Conservation (phyloP, 495 filamentous ascomycete genomes). For the Penicillium fimorum region DNA sequence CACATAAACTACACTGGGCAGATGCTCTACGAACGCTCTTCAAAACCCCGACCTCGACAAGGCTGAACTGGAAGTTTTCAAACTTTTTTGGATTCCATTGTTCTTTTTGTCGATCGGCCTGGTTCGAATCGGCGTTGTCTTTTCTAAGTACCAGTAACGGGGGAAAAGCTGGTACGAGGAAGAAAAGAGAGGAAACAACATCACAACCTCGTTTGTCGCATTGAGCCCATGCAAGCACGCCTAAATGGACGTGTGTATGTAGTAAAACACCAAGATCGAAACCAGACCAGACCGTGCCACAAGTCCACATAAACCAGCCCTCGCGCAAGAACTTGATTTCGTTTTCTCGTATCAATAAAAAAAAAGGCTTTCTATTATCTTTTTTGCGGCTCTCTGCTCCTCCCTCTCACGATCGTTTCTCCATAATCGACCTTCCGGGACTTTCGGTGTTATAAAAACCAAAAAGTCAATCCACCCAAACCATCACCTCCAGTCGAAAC, state of each 20-base stretch:
- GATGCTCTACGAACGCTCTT: constrained; percentile 13
- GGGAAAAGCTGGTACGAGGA: constrained; percentile 8
- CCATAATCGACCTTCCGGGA: constrained; percentile 28
- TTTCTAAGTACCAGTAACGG: constrained; percentile 16
- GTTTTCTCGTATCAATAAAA: constrained; percentile 29
- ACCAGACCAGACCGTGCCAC: constrained; percentile 31
- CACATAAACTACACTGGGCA: constrained; percentile 4
- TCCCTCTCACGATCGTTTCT: constrained; percentile 31
- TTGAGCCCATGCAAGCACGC: constrained; percentile 36
- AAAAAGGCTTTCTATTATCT: constrained; percentile 30
- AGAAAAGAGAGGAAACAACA: constrained; percentile 19
- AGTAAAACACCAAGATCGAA: constrained; percentile 34
- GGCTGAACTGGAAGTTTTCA: constrained; percentile 28
- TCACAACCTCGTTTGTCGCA: constrained; percentile 39
- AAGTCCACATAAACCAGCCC: constrained; percentile 30
- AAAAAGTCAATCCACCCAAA: constrained; percentile 28
- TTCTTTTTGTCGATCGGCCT: constrained; percentile 26
- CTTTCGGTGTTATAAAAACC: constrained; percentile 12
- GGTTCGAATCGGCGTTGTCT: constrained; percentile 17
- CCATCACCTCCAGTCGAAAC: constrained; percentile 20
- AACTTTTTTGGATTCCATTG: constrained; percentile 29
- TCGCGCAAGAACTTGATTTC: constrained; percentile 33
- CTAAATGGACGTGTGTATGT: constrained; percentile 31
- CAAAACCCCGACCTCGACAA: constrained; percentile 18
- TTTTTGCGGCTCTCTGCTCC: constrained; percentile 30